A percentile compares a stretch with the other conserved stretches of the same genome.
These are phyloP conservation scores for Leccinum longicurvipes DNA, from an alignment of 768 basidiomycete genomes.

Conservation along the genomic window DNA sequence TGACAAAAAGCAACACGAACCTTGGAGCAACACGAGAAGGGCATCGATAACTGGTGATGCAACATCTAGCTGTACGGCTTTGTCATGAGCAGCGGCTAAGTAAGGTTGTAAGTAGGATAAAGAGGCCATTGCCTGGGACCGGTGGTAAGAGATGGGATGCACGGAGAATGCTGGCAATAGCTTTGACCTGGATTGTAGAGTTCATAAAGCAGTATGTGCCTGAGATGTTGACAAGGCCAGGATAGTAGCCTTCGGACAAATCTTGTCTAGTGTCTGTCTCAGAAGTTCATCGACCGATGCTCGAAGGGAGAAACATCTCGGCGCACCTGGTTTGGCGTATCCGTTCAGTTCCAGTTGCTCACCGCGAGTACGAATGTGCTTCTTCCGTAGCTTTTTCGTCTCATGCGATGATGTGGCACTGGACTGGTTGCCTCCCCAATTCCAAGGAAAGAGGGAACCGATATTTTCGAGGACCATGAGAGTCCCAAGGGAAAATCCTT, in stretches of 20 bases:
- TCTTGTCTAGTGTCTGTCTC: slow-evolving; percentile 25
- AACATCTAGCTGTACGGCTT: slow-evolving; percentile 77
- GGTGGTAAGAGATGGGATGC: slow-evolving; percentile 15
- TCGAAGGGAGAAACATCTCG: neutral
- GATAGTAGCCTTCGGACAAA: slow-evolving; percentile 53
- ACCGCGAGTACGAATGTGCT: slow-evolving; percentile 47
- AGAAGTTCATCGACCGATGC: slow-evolving; percentile 1
- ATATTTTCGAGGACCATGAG: slow-evolving; percentile 59
- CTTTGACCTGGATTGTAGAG: slow-evolving; percentile 80
- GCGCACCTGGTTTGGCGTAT: slow-evolving; percentile 30
- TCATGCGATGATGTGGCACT: slow-evolving; percentile 26
- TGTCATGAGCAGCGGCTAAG: slow-evolving; percentile 68
- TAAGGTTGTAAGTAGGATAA: slow-evolving; percentile 78
- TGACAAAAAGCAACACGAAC: slow-evolving; percentile 38
- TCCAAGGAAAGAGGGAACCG: slow-evolving; percentile 58
- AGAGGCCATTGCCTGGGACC: slow-evolving; percentile 78
- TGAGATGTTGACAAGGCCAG: slow-evolving; percentile 92
- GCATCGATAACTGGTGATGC: slow-evolving; percentile 86
- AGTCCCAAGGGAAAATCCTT: slow-evolving; percentile 28
- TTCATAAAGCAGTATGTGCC: slow-evolving; percentile 99
- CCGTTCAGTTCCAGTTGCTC: slow-evolving; percentile 53
- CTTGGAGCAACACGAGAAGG: slow-evolving; percentile 63
- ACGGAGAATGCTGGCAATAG: neutral
- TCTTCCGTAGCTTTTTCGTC: slow-evolving; percentile 48
- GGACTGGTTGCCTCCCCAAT: slow-evolving; percentile 44